Percentiles rank a stretch among this genome's conserved stretches.
Conservation (phyloP, 2,329 filamentous ascomycete species). For the Aspergillus sp. region DNA sequence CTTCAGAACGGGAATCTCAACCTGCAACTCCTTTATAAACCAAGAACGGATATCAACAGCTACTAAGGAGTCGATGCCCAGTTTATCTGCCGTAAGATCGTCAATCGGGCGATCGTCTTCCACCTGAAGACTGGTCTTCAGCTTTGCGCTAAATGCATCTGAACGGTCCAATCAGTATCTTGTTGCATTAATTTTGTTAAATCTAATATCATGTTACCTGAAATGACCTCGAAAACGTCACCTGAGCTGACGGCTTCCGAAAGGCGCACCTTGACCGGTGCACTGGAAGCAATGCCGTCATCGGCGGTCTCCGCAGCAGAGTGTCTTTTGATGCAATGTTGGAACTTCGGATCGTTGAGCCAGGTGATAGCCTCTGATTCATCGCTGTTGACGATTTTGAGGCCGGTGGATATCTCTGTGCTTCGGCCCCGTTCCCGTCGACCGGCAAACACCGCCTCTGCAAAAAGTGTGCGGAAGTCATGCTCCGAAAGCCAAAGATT, state of each 20-base stretch:
- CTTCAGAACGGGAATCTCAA: conserved; percentile 49
- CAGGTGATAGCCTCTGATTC: no score
- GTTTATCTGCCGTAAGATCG: conserved; percentile 22
- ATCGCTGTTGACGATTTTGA: no score
- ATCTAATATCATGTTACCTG: no score
- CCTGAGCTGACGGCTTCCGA: no score
- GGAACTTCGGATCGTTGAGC: conserved; percentile 4
- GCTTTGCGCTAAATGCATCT: conserved; percentile 4
- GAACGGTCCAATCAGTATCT: no score
- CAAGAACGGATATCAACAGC: conserved; percentile 46
- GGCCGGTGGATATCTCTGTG: no score
- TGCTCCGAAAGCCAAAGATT: no score
- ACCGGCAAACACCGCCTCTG: conserved; percentile 8
- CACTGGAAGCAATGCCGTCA: neutral
- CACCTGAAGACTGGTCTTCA: conserved; percentile 1
- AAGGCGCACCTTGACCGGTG: no score
- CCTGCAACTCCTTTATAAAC: conserved; percentile 46
- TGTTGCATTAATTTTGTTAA: no score
- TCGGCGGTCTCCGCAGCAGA: no score
- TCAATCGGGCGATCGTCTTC: neutral
- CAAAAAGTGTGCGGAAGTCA: conserved; percentile 8
- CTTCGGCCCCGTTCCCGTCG: no score
- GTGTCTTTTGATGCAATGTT: conserved; percentile 5
- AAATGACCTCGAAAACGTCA: no score
- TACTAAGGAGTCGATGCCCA: conserved; percentile 38